Evolutionary conservation across 768 basidiomycete genomes (phyloP).

Genomic region (Pleurotus giganteus): DNA sequence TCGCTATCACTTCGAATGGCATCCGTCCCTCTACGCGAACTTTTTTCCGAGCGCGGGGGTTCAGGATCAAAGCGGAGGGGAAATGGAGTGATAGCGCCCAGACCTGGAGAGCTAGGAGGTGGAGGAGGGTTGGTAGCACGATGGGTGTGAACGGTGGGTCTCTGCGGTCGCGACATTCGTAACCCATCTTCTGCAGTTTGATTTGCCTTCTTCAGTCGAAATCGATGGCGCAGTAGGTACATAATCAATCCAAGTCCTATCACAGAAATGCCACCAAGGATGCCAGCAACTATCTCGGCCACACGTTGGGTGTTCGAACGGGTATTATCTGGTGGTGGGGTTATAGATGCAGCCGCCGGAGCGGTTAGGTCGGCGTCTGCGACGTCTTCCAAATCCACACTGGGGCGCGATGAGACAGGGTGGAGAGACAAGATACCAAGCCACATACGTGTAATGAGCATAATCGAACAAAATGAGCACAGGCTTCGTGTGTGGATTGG

Average conservation of each 20-base stretch:
- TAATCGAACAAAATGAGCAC: constrained; percentile 2
- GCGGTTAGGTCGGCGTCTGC: too few relatives aligned
- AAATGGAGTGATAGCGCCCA: neutral
- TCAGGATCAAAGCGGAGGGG: neutral
- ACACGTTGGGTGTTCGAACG: neutral
- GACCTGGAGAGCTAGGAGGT: neutral
- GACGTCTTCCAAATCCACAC: neutral
- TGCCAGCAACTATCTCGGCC: constrained; percentile 1
- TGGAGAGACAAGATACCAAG: neutral
- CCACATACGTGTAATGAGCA: neutral
- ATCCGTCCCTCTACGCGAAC: neutral
- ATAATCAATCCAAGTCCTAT: constrained; percentile 1
- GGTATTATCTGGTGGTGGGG: too few relatives aligned
- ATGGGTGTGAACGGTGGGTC: neutral
- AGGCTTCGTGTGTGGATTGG: neutral
- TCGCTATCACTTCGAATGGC: neutral
- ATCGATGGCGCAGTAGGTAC: constrained; percentile 4
- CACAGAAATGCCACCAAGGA: constrained; percentile 1
- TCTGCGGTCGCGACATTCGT: neutral
- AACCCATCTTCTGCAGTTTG: neutral
- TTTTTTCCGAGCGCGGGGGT: neutral
- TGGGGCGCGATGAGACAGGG: neutral
- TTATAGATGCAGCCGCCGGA: too few relatives aligned
- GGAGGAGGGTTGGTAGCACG: neutral
- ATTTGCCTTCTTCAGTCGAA: neutral